These are phyloP conservation scores for Citrus australasica DNA, from an alignment of 345 rosid genomes.

Conservation along the genomic window DNA sequence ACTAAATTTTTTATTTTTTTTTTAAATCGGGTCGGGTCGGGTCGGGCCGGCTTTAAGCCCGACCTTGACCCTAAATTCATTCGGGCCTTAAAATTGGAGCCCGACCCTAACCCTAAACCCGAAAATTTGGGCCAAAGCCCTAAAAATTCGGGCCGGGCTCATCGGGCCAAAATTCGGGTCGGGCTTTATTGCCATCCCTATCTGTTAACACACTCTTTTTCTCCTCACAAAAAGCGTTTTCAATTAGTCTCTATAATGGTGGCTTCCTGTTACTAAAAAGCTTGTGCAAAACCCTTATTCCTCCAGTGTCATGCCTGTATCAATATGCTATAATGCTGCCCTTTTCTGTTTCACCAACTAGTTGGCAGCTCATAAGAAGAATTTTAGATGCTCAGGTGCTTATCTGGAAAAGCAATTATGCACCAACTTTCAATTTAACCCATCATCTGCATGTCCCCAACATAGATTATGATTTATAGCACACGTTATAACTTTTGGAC, in stretches of 20 bases:
- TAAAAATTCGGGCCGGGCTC: too few species aligned
- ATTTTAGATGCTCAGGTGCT: not conserved
- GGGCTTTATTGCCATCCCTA: too few species aligned
- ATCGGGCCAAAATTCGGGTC: too few species aligned
- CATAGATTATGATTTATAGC: not conserved
- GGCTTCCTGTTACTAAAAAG: not conserved
- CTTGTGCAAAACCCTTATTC: not conserved
- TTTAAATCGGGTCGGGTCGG: too few species aligned
- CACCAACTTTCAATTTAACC: not conserved
- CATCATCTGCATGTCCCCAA: not conserved
- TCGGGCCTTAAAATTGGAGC: too few species aligned
- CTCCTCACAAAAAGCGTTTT: not conserved
- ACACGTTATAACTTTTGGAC: not conserved
- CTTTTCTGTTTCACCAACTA: not conserved
- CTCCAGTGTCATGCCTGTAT: not conserved
- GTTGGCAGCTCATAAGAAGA: constrained; percentile 1
- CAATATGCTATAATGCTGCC: not conserved
- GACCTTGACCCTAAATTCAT: too few species aligned
- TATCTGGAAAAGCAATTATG: constrained; percentile 7
- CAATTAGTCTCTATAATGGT: not conserved
- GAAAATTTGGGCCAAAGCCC: too few species aligned
- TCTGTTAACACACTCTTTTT: not conserved
- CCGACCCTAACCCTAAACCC: too few species aligned
- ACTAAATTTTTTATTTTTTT: too few species aligned
- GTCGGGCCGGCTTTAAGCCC: too few species aligned